Conservation (phyloP, 148 eudicot species). For the Vaccinium macrocarpon region DNA sequence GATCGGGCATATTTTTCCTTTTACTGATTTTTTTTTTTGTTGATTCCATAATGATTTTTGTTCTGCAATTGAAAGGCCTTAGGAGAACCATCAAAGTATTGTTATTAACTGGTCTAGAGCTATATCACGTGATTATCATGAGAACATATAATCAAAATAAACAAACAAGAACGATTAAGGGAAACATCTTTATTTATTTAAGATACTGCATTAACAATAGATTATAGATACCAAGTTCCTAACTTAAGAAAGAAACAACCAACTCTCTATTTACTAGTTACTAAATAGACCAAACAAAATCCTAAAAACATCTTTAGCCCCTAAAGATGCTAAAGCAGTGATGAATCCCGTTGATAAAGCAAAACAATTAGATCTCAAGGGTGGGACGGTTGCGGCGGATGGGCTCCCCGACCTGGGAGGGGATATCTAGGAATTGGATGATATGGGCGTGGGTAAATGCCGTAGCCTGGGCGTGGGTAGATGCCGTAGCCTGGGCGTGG, state of each 20-base stretch:
- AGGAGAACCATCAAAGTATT: too few species aligned
- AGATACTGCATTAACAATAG: neutral
- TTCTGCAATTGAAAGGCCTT: too few species aligned
- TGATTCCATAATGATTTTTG: too few species aligned
- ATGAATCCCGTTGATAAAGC: neutral
- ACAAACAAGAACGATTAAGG: neutral
- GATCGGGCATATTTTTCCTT: too few species aligned
- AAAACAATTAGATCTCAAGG: neutral
- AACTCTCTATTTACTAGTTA: neutral
- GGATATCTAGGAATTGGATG: neutral
- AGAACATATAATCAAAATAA: neutral
- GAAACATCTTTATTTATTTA: neutral
- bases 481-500: neutral
- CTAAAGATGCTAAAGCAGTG: too few species aligned
- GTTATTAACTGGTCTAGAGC: too few species aligned
- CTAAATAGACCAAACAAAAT: neutral
- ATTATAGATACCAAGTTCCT: neutral
- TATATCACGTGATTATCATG: neutral
- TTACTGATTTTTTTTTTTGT: too few species aligned
- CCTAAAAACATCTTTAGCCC: neutral
- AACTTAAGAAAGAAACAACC: neutral
- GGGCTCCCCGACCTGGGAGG: neutral
- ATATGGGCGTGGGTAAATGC: neutral
- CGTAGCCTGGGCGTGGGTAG: neutral
- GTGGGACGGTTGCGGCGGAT: neutral